These are phyloP conservation scores for Millerago galiae DNA, from an alignment of 805 yeast species.

Conservation along the genomic window DNA sequence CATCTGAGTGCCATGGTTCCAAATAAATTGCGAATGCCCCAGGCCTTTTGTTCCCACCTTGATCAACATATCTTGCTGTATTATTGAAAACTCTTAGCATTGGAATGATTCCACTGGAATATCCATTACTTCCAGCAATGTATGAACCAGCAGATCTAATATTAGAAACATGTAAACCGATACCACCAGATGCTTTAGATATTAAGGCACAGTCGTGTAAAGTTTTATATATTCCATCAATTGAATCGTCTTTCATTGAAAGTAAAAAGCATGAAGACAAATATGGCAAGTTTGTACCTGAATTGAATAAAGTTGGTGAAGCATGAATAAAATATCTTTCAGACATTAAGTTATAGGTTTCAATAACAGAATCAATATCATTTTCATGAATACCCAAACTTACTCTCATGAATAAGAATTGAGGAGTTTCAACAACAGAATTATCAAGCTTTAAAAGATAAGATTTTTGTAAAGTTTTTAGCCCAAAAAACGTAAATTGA, in stretches of 20 bases:
- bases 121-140: slow-evolving; percentile 90
- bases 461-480: slow-evolving; percentile 83
- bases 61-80: slow-evolving; percentile 96
- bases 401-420: slow-evolving; percentile 84
- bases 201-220: slow-evolving; percentile 84
- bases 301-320: slow-evolving; percentile 92
- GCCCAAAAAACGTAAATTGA: slow-evolving; percentile 76
- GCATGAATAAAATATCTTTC: slow-evolving; percentile 86
- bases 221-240: slow-evolving; percentile 91
- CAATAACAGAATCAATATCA: slow-evolving; percentile 58
- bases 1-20: slow-evolving; percentile 97
- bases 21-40: slow-evolving; percentile 94
- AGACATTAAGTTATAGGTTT: slow-evolving; percentile 88
- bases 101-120: slow-evolving; percentile 88
- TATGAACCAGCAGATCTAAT: slow-evolving; percentile 85
- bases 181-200: slow-evolving; percentile 94
- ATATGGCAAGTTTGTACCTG: slow-evolving; percentile 82
- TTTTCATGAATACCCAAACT: slow-evolving; percentile 84
- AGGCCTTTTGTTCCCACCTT: slow-evolving; percentile 97
- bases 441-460: slow-evolving; percentile 65
- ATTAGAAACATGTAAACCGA: slow-evolving; percentile 85
- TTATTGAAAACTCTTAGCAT: slow-evolving; percentile 93
- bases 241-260: slow-evolving; percentile 90
- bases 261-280: slow-evolving; percentile 90
- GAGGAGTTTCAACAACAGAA: slow-evolving; percentile 81